Base-by-base conservation (phyloP, 2,329 filamentous ascomycete genomes). In the Pseudocercospora macadamiae region DNA sequence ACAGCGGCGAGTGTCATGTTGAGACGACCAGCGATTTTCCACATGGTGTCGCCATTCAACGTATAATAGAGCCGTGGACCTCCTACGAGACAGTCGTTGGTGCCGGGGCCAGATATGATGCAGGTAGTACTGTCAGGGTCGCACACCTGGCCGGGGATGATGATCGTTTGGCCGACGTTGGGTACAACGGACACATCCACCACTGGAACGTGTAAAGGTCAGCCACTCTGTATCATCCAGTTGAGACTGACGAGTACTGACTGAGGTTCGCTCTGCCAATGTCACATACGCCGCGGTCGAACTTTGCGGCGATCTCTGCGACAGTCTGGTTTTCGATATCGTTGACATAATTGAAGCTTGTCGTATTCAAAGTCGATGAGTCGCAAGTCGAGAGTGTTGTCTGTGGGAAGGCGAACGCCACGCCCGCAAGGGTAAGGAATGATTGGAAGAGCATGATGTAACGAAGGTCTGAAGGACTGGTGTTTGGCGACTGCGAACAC, bases 351-450 rank as follows among this genome's bases (percentile, higher is more conserved):
- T 54, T 45, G 51, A 45, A 44, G 34, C 34, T 54, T 3, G 51
- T 54, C 21, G 51, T 54, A 34, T 54, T 45, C 19, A 44, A 21
- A 3, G 51, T 21, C 12, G 34, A 25, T 42, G 32, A 21, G 23
- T 54, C 51, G 51, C 51, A 54, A 3, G 49, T 52, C 18, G 28
- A n/a, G n/a, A n/a, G n/a, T n/a, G n/a, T n/a, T n/a, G n/a, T n/a
- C n/a, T n/a, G n/a, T n/a, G n/a, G n/a, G n/a, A n/a, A n/a, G n/a
- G n/a, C n/a, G n/a, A n/a, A n/a, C 32, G 32, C 32, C 32, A 36
- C 14, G 6, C 32, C 32, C 32, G 32, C 32, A 14, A 16, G 4
- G 32, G 32, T 16, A 36, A 36, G 32, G 10, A 36, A 36, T n/a
- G n/a, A n/a, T n/a, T n/a, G n/a, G n/a, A 16, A 36, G 10, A 36